Percentiles rank a stretch among this genome's conserved stretches.
Conservation (phyloP, 2,329 filamentous ascomycete genomes). For the Beauveria caledonica region DNA sequence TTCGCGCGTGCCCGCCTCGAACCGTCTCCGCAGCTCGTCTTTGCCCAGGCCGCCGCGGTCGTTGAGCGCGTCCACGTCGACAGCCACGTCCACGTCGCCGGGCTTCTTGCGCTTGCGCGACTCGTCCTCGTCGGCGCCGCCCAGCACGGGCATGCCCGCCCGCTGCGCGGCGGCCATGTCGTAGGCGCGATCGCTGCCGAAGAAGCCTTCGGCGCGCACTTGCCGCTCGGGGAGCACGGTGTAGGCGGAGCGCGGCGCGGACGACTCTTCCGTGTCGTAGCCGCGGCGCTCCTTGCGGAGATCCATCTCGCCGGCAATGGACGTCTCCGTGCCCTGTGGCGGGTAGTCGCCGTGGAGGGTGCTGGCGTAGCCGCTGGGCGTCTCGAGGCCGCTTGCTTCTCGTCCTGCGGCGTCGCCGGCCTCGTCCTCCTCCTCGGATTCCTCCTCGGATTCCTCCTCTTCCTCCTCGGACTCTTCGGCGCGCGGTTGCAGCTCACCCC, state of each 20-base stretch:
- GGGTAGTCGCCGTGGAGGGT: conserved; percentile 73
- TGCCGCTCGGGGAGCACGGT: conserved; percentile 85
- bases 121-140: conserved; percentile 58
- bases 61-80: conserved; percentile 76
- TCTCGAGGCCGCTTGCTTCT: conserved; percentile 64
- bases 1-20: conserved; percentile 62
- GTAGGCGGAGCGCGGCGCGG: conserved; percentile 70
- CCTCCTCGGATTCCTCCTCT: conserved; percentile 66
- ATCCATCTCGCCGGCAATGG: conserved; percentile 78
- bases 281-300: conserved; percentile 76
- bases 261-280: conserved; percentile 77
- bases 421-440: conserved; percentile 61
- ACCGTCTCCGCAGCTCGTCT: conserved; percentile 72
- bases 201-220: conserved; percentile 83
- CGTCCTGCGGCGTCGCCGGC: conserved; percentile 54
- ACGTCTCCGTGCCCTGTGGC: conserved; percentile 60
- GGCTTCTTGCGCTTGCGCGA: conserved; percentile 86
- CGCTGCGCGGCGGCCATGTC: conserved; percentile 57
- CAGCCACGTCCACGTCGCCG: conserved; percentile 85
- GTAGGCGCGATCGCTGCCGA: conserved; percentile 89
- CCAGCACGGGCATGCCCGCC: conserved; percentile 61
- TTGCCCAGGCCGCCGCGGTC: conserved; percentile 72
- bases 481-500: conserved; percentile 82
- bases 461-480: conserved; percentile 68
- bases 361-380: conserved; percentile 71